A percentile compares a stretch with the other conserved stretches of the same genome.
Evolutionary conservation across 768 basidiomycete genomes (phyloP).

Genomic region (Pleurotus eryngii): DNA sequence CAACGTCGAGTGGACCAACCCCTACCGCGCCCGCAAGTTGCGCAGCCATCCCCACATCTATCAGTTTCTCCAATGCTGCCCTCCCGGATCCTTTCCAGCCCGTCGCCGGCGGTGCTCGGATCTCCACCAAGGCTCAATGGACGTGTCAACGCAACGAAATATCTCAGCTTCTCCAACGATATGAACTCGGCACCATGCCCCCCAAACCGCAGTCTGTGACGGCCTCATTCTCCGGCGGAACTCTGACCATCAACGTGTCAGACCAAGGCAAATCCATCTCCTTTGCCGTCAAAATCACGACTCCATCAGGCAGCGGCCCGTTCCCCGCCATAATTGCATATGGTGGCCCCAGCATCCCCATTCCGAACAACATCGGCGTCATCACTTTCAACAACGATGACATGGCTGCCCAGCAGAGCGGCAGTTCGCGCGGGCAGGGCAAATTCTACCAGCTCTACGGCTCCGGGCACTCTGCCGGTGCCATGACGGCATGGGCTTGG

Average conservation of each 20-base stretch:
- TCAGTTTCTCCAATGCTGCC: constrained; percentile 34
- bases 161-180: constrained; percentile 43
- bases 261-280: constrained; percentile 45
- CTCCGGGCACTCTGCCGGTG: constrained; percentile 38
- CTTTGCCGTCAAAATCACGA: constrained; percentile 44
- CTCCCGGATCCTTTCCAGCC: constrained; percentile 57
- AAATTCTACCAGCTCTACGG: constrained; percentile 60
- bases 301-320: constrained; percentile 39
- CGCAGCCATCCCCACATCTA: constrained; percentile 25
- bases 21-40: constrained; percentile 17
- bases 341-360: constrained; percentile 40
- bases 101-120: constrained; percentile 34
- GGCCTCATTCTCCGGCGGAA: constrained; percentile 39
- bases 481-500: constrained; percentile 65
- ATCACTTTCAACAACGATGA: constrained; percentile 53
- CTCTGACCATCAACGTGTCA: constrained; percentile 46
- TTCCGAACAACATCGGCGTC: constrained; percentile 34
- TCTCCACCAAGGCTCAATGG: constrained; percentile 44
- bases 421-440: constrained; percentile 46
- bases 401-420: constrained; percentile 46
- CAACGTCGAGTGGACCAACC: constrained; percentile 9
- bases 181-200: constrained; percentile 51
- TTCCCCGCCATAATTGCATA: constrained; percentile 53
- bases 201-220: constrained; percentile 43
- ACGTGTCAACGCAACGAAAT: constrained; percentile 50